phyloP scores from a whole-genome alignment of 495 filamentous ascomycete genomes.

The Daldinia vernicosa region DNA sequence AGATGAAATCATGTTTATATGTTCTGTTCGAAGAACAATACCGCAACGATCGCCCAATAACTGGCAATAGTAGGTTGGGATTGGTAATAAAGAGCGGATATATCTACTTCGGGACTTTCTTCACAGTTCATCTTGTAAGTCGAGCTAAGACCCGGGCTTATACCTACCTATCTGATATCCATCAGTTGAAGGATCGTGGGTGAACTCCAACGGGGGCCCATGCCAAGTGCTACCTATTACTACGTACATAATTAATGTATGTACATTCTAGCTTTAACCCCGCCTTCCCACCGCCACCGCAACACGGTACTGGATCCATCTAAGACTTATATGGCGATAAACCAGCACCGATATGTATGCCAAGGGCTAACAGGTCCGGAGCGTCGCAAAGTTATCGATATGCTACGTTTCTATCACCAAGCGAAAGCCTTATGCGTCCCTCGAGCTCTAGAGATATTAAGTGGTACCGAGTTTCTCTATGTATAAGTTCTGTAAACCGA shows the following conservation, averaged over 20 bases:
- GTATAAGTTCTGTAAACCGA: constrained; percentile 9
- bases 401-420: constrained; percentile 4
- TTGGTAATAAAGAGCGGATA: constrained; percentile 29
- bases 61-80: constrained; percentile 21
- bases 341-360: constrained; percentile 35
- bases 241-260: constrained; percentile 16
- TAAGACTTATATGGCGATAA: constrained; percentile 35
- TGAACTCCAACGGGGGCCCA: constrained; percentile 31
- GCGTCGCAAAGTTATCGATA: constrained; percentile 7
- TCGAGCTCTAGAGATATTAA: constrained; percentile 3
- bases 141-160: constrained; percentile 12
- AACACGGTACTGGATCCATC: constrained; percentile 41
- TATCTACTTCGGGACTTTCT: constrained; percentile 3
- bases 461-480: constrained; percentile 1
- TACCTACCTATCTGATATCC: constrained; percentile 28
- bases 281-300: constrained; percentile 34
- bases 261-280: constrained; percentile 25
- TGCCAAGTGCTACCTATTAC: constrained; percentile 38
- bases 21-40: constrained; percentile 14
- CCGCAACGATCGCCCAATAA: constrained; percentile 17
- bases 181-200: constrained; percentile 36
- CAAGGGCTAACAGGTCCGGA: constrained; percentile 23
- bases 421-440: constrained; percentile 14
- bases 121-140: constrained; percentile 8
- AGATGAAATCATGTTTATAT: constrained; percentile 31